Conservation (phyloP, 495 filamentous ascomycete species). For the Hypoxylon trugodes region DNA sequence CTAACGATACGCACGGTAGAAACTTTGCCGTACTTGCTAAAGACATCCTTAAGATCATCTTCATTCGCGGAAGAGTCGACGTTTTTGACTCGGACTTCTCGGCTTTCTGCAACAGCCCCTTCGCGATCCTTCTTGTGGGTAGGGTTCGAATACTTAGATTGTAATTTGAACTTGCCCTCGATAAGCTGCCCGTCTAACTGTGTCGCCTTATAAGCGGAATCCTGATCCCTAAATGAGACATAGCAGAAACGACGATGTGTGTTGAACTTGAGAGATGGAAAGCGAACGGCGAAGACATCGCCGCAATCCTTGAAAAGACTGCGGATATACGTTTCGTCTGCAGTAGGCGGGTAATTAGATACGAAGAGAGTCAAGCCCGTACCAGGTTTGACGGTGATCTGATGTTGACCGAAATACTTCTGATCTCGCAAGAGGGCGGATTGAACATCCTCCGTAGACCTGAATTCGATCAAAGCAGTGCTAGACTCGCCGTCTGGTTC, state of each 20-base stretch:
- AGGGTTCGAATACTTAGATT: constrained; percentile 86
- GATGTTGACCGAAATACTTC: constrained; percentile 74
- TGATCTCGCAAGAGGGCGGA: constrained; percentile 81
- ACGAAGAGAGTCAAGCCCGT: constrained; percentile 84
- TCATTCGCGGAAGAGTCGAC: constrained; percentile 72
- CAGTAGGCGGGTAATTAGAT: constrained; percentile 86
- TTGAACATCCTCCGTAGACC: constrained; percentile 77
- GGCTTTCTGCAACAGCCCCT: constrained; percentile 83
- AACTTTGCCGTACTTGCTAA: constrained; percentile 78
- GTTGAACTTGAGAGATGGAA: constrained; percentile 89
- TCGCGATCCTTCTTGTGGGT: constrained; percentile 76
- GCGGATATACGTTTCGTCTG: constrained; percentile 82
- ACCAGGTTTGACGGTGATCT: constrained; percentile 76
- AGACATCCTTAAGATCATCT: constrained; percentile 72
- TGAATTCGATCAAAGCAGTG: constrained; percentile 85
- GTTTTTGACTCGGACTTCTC: constrained; percentile 85
- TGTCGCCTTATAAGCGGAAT: constrained; percentile 71
- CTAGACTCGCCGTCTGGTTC: constrained; percentile 66
- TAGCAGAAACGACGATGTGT: constrained; percentile 93
- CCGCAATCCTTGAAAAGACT: constrained; percentile 79
- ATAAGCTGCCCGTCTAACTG: constrained; percentile 72
- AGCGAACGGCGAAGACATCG: constrained; percentile 84
- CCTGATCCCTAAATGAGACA: constrained; percentile 77
- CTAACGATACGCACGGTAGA: constrained; percentile 69
- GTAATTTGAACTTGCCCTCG: constrained; percentile 69